Base-by-base conservation (phyloP, 192 early-diverging fungal species). In the Lobulomyces angularis region DNA sequence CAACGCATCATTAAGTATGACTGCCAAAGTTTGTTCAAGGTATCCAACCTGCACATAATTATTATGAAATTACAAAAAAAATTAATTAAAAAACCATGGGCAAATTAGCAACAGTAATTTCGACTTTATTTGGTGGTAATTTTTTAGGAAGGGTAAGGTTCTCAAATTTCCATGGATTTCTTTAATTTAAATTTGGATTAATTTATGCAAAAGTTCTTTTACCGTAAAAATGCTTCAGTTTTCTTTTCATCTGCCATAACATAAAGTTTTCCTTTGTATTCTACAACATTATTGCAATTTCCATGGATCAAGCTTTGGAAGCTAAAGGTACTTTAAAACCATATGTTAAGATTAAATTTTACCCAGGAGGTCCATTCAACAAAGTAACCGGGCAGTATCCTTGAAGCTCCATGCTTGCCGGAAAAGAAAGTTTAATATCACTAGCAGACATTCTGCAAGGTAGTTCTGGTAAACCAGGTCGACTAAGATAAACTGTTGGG, bases 351-450 rank as follows among this genome's bases (percentile, higher is more conserved):
- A 9, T 23, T 26, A 23, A 23, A 8, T 16, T 52, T 3, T 55
- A 69, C 69, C 61, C 55, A 40, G 31, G 39, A 1, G 53, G 48
- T 2, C 64, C 63, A 21, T 70, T 58, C 0, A 30, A 34, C 18
- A 53, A 62, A 30, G 64, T 70, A 1, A 77, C 73, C 12, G 73
- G 69, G 42, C 73, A 77, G 32, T 69, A 77, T 5, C 73, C 73
- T 49, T 61, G 54, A n/a, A 73, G 41, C 41, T 77, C 66, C 5
- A 77, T 30, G 16, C 61, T 51, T 34, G 48, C 53, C 19, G 73
- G 73, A 43, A 77, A 77, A 17, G 58, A 29, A 26, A 45, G 34
- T 27, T 64, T 51, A 37, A 67, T 23, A 19, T 47, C 46, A 23
- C 11, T 40, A 14, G 25, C 8, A 34, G 47, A 42, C 22, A 28